Evolutionary conservation across 305 asterid species (phyloP), one percentile per base, ranked within the genome.

Genomic region (Andrographis paniculata): DNA sequence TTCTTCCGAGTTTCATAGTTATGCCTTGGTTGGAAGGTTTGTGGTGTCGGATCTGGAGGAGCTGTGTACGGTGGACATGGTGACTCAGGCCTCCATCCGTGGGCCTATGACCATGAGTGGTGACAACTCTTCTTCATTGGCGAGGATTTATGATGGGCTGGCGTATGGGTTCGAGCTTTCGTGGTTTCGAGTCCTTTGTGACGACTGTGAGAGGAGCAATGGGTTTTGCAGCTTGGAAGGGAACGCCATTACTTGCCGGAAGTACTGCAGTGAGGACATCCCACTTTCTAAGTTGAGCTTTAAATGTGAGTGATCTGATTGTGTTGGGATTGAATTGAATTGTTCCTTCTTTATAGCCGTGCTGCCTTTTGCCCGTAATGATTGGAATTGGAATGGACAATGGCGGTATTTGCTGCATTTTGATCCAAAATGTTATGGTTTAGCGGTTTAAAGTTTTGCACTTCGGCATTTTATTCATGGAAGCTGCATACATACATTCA

Each of bases 131-230:
- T 30, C 62, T 27, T 65, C 79, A 42, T 39, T 65, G 51, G 20
- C 47, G 8, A 45, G 48, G 21, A 48, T 72, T 28, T 48, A 52
- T 19, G 63, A 59, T 8, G 65, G 57, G 2, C 46, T 75, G 59
- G 69, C 67, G 45, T 63, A 63, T 23, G 81, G 81, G 27, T 64
- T 74, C 48, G 75, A 71, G 62, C 68, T 75, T 14, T 59, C 69
- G 0, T 75, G 82, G 82, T 71, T 17, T 52, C 35, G 45, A 21
- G 60, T 56, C 27, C 51, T 56, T 2, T 71, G 76, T 45, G 51
- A 41, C 52, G 55, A 42, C 5, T 75, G 78, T 56, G 50, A 41
- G 20, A 37, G 27, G 17, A 53, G 15, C 4, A 17, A 51, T 57
- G 77, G 74, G 17, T 23, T 0, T 51, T 63, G 80, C 56, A 45